Base-by-base conservation (phyloP, 306 rosid species). In the Pyrus betulifolia region DNA sequence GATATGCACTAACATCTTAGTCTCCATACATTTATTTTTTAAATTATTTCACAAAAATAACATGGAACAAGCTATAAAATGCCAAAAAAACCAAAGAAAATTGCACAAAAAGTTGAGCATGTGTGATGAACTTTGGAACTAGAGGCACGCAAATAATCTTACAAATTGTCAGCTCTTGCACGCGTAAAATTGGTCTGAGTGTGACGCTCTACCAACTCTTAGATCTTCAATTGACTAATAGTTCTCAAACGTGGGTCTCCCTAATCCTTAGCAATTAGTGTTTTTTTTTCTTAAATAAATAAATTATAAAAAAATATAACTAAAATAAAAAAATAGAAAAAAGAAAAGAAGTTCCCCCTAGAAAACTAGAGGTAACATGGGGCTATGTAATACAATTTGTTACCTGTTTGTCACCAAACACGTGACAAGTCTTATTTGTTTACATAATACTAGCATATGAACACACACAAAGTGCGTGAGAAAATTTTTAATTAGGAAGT, bases 371-470 rank as follows among this genome's bases (percentile, higher is more conserved):
- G 46, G 5, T 35, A 62, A 63, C 35, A 18, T 78, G 76, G 79
- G 15, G 38, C 12, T 35, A 25, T 5, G 30, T 52, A 62, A 1
- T 27, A 28, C 2, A 62, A 28, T 15, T 54, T 69, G 64, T 25
- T 28, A 63, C 67, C 14, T 21, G 22, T 67, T 35, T 57, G 67
- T 63, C 58, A 87, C 87, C 88, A 80, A 84, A 75, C 87, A 82
- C 64, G 71, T 84, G 85, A 78, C 25, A 18, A 70, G 31, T 61
- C 31, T 61, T 5, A 5, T 15, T 55, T 60, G 67, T 18, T 45
- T 15, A 38, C 4, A 15, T 25, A 61, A 18, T 14, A 38, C 27
- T 25, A 25, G 27, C 2, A 25, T 25, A 25, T 25, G 27, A 1
- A 1, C 27, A 25, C 0, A 25, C 27, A 25, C 27, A 25, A 25